These are phyloP conservation scores for Coniella vitis DNA, from an alignment of 2,329 filamentous ascomycete species.

Conservation along the genomic window DNA sequence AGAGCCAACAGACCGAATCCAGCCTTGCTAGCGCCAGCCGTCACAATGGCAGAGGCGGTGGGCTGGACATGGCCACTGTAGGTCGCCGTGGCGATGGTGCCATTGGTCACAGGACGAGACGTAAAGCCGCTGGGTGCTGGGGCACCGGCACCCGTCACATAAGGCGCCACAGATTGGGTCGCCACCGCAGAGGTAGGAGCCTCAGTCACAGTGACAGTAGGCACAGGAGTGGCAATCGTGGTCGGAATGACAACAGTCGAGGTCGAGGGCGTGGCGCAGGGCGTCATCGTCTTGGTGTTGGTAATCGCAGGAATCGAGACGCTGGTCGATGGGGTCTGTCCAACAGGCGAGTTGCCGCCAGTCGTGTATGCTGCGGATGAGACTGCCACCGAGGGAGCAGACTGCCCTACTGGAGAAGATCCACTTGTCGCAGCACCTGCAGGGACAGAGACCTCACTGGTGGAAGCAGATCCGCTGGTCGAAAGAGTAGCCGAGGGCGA, in stretches of 20 bases:
- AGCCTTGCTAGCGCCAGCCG: conserved; percentile 13
- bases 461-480: background rate
- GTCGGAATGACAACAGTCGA: conserved; percentile 19
- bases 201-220: conserved; percentile 17
- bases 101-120: conserved; percentile 9
- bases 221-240: conserved; percentile 17
- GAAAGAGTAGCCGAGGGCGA: background rate
- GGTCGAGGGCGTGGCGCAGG: conserved; percentile 14
- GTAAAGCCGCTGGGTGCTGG: conserved; percentile 12
- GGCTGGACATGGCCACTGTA: background rate
- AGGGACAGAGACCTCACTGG: background rate
- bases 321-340: background rate
- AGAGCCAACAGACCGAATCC: conserved; percentile 15
- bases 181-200: conserved; percentile 9
- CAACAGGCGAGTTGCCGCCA: conserved; percentile 3
- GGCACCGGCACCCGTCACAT: background rate
- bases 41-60: conserved; percentile 1
- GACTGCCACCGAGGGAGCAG: background rate
- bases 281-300: conserved; percentile 13
- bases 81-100: conserved; percentile 6
- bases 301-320: conserved; percentile 8
- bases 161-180: background rate
- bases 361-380: background rate
- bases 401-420: background rate
- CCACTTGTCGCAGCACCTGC: background rate